Evolutionary conservation across 768 basidiomycete genomes (phyloP), one percentile per base, ranked within the genome.

Genomic region (Lanmaoa pseudosensibilis): DNA sequence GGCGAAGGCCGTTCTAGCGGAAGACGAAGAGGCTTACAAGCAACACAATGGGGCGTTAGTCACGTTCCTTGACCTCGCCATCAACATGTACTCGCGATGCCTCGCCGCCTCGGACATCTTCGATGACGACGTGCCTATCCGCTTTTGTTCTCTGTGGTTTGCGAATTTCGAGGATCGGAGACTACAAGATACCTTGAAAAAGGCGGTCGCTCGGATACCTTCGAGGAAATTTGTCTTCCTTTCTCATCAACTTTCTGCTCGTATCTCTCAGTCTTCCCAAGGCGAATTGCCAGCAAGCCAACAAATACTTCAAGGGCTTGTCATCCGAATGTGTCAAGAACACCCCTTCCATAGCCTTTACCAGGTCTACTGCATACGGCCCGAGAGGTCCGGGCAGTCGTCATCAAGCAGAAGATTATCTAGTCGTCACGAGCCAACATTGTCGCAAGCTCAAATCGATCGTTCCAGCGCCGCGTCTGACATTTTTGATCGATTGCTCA

Each of bases 311-410:
- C 84, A 87, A 49, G 72, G 64, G 2, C 73, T 90, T 27, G 77
- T 98, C 23, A 54, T 88, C 5, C 80, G 85, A 23, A 90, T 99
- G 81, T 91, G 90, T 64, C 72, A 72, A 54, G 92, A 98, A 50
- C 97, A 99, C 67, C 94, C 96, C 0, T 98, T 92, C 74, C 97
- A 99, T 68, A 88, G 84, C 61, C 74, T 97, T 8, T 96, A 95
- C 72, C 93, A 94, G 62, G 82, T 98, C 3, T 91, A 87, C 69
- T 91, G 90, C 52, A 74, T 96, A 58, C 78, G 74, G 53, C 76
- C 78, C 18, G 73, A 73, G 8, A 62, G n/a, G 23, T 11, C 73
- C 62, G 59, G 62, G 60, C 55, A 60, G 51, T 43, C 60, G 11
- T 45, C 55, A 2, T 52, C 54, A 19, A 64, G 56, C 23, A 74